These are phyloP conservation scores for Aspergillus sp. DNA, from an alignment of 2,329 filamentous ascomycete genomes.

Conservation along the genomic window DNA sequence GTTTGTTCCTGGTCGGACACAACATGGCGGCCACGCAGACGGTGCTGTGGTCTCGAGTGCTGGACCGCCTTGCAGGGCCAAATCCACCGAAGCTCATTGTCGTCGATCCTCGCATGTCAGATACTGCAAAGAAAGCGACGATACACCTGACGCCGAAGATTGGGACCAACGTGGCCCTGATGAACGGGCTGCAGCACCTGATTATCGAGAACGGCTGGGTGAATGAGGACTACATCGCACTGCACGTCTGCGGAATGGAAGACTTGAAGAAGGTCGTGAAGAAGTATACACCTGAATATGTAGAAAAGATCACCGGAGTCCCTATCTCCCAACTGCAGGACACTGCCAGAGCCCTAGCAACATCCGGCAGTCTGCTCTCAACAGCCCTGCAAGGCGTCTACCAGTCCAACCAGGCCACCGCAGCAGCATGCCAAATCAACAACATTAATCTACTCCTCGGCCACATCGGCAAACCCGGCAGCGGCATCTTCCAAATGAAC, in stretches of 20 bases:
- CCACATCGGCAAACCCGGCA: constrained; percentile 35
- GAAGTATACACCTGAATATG: constrained; percentile 32
- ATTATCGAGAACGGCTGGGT: constrained; percentile 39
- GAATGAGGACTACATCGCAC: constrained; percentile 29
- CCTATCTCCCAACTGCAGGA: constrained; percentile 27
- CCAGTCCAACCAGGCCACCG: constrained; percentile 43
- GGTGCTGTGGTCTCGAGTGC: constrained; percentile 37
- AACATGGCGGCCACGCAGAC: constrained; percentile 40
- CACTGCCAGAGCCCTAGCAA: constrained; percentile 36
- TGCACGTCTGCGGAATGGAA: constrained; percentile 30
- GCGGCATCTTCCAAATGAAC: constrained; percentile 42
- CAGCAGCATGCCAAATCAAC: constrained; percentile 42
- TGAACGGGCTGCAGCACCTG: constrained; percentile 41
- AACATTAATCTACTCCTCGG: constrained; percentile 42
- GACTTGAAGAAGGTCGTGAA: constrained; percentile 28
- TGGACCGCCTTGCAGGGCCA: constrained; percentile 36
- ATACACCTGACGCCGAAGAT: constrained; percentile 36
- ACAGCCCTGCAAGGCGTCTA: constrained; percentile 43
- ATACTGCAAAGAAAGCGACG: constrained; percentile 35
- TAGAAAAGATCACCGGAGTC: constrained; percentile 38
- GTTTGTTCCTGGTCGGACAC: constrained; percentile 39
- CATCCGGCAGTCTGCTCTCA: constrained; percentile 32
- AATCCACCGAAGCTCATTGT: constrained; percentile 38
- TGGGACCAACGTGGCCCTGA: constrained; percentile 39
- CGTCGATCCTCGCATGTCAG: constrained; percentile 35